Evolutionary conservation across 345 rosid genomes (phyloP).

Genomic region (Odontarrhena argentea): DNA sequence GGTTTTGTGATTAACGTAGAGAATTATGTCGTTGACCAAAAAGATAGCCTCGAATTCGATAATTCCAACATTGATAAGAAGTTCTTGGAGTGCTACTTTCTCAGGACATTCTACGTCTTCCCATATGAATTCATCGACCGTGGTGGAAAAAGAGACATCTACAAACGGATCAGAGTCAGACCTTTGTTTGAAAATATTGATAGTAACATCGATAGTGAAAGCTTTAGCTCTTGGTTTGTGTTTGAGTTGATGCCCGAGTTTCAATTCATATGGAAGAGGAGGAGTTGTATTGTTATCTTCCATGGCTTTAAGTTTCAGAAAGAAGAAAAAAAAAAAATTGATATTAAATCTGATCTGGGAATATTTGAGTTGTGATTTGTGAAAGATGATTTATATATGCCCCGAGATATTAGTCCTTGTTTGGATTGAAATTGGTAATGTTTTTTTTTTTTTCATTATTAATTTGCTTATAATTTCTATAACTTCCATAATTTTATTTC

Average conservation of each 20-base stretch:
- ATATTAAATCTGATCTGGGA: background rate
- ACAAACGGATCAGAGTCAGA: background rate
- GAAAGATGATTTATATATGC: constrained; percentile 1
- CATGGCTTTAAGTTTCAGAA: background rate
- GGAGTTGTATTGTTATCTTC: background rate
- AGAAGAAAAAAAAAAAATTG: background rate
- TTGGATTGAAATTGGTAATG: constrained; percentile 1
- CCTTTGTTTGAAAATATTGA: constrained; percentile 13
- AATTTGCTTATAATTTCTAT: too few relatives aligned
- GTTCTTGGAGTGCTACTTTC: constrained; percentile 29
- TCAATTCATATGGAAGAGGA: background rate
- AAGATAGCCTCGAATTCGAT: background rate
- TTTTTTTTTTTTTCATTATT: too few relatives aligned
- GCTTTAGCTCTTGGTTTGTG: constrained; percentile 11
- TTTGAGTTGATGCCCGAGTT: constrained; percentile 13
- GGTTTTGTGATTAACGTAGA: background rate
- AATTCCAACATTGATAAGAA: constrained; percentile 14
- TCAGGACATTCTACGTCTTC: constrained; percentile 26
- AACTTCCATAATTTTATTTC: too few relatives aligned
- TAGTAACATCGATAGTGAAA: background rate
- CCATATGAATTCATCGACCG: constrained; percentile 17
- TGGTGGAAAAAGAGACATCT: constrained; percentile 12
- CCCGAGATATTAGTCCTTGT: background rate
- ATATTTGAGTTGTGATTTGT: background rate
- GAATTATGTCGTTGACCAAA: constrained; percentile 10